Base-by-base conservation (phyloP, 345 rosid species). In the Brassica juncea region DNA sequence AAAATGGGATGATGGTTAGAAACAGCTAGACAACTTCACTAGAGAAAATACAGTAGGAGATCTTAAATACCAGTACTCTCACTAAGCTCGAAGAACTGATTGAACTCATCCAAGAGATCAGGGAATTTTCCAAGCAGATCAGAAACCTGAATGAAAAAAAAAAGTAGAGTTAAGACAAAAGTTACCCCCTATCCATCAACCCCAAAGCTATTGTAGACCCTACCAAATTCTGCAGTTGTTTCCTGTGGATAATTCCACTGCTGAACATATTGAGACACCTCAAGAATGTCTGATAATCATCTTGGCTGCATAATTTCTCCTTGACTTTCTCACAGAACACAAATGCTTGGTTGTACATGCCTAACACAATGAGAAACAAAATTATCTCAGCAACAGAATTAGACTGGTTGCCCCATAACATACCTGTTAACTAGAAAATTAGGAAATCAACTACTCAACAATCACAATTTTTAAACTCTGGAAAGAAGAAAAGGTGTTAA, bases 261-360 rank as follows among this genome's bases (percentile, higher is more conserved):
- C 88, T 90, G 76, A 86, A 95, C 8, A 95, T 90, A 83, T 95
- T 83, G 63, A 95, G 94, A 79, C 91, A 90, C 87, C 88, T 95
- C 87, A 95, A 86, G 83, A 95, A 95, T 54, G 58, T 54, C 58
- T 54, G 58, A 54, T 54, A 54, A 54, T 54, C 58, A 54, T 54
- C 58, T 54, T 89, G 83, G 75, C 86, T 93, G 87, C 96, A 85
- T 49, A 95, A 77, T 80, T 84, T 88, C 86, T 91, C 99, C 90
- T 95, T 95, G 35, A 95, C 94, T 84, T 89, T 95, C 77, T 95
- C 99, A 65, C 92, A 95, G 82, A 95, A 91, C 42, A 84, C 60
- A 77, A 93, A 87, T 66, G 92, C 96, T 89, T 93, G 89, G 80
- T 78, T 80, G 80, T 44, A 75, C 76, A 74, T 80, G 68, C 76